These are phyloP conservation scores for Termitomyces sp. DNA, from an alignment of 768 basidiomycete genomes.

Conservation along the genomic window DNA sequence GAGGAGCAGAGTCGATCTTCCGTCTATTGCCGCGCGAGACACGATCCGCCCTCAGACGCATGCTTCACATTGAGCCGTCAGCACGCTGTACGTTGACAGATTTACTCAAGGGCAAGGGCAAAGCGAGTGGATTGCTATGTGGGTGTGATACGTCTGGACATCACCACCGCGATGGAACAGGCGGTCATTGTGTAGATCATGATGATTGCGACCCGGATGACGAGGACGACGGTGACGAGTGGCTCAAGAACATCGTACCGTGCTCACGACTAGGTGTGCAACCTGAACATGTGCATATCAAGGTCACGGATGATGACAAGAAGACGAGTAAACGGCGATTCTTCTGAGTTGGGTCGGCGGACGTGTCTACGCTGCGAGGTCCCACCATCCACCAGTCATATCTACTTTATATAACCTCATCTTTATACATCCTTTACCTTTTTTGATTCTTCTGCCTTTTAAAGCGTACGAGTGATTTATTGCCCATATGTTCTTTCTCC, in stretches of 20 bases:
- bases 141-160: slow-evolving; percentile 47
- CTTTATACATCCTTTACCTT: slow-evolving; percentile 4
- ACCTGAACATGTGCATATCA: slow-evolving; percentile 65
- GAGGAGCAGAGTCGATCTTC: slow-evolving; percentile 92
- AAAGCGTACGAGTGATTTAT: slow-evolving; percentile 9
- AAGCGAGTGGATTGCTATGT: slow-evolving; percentile 73
- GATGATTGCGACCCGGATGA: slow-evolving; percentile 59
- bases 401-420: slow-evolving; percentile 3
- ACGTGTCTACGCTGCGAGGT: background rate
- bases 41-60: slow-evolving; percentile 82
- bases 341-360: slow-evolving; percentile 39
- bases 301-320: slow-evolving; percentile 73
- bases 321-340: slow-evolving; percentile 66
- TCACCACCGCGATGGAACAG: slow-evolving; percentile 16
- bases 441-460: slow-evolving; percentile 1
- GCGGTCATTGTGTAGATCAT: slow-evolving; percentile 56
- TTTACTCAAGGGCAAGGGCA: slow-evolving; percentile 76
- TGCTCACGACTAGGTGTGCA: slow-evolving; percentile 49
- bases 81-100: slow-evolving; percentile 92
- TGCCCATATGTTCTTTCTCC: background rate
- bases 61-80: slow-evolving; percentile 88
- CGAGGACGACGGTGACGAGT: slow-evolving; percentile 81
- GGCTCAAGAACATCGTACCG: slow-evolving; percentile 70
- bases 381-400: background rate
- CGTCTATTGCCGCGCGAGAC: slow-evolving; percentile 92